Base-by-base conservation (phyloP, 2,329 filamentous ascomycete genomes). In the Trichocomaceae sp. region DNA sequence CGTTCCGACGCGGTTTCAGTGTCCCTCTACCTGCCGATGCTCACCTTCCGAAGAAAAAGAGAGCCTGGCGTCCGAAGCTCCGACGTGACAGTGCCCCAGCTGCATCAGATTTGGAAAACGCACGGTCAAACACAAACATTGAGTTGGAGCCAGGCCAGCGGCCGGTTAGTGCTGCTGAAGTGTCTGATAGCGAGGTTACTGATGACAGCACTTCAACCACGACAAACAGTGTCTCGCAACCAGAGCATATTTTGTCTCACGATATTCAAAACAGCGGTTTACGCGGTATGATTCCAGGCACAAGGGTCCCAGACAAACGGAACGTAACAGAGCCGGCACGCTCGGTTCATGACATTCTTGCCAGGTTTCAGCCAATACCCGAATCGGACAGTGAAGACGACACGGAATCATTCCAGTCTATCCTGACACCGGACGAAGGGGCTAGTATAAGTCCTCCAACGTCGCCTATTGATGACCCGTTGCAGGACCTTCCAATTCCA, bases 1-100 rank as follows among this genome's bases (percentile, higher is more conserved):
- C 91, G 0, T 96, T 96, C 68, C 80, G 85, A 63, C 80, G 90
- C 57, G 80, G 81, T 2, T 95, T 95, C 62, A 85, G 83, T 0
- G 83, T 92, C 10, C 80, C 86, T 50, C 73, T 93, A 17, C 88
- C 88, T 0, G 83, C 88, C 62, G 77, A 80, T 55, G 84, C 85
- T 10, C 77, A 81, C 60, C 82, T 81, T 1, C 86, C 85, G 1
- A 74, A 82, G 50, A 84, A 79, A 64, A 86, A 84, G 71, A 82
- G 79, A 59, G 84, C 86, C 13, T 89, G 86, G 83, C 84, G 79
- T 26, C 83, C 85, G 1, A 79, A 80, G 64, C 72, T 76, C 61
- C 77, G 72, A 59, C 78, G 66, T 51, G 77, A 59, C 17, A 66
- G 64, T 35, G 60, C 64, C 6, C 63, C 64, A 10, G 57, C 59